Evolutionary conservation across 441 rosid species (phyloP).

Genomic region (Gossypium aridum): DNA sequence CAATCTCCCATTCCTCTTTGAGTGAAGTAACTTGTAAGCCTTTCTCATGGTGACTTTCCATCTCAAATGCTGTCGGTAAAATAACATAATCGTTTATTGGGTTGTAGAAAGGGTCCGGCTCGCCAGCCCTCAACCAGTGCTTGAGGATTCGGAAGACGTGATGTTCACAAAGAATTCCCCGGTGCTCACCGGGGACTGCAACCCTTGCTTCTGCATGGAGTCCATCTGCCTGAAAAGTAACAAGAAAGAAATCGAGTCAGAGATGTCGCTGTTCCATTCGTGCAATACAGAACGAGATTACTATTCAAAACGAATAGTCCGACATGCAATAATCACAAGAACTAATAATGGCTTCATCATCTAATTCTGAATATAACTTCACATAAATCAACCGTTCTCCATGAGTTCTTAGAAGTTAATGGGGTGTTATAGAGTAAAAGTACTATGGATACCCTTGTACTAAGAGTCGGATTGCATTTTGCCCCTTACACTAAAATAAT

Average conservation of each 20-base stretch:
- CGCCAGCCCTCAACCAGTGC: conserved; percentile 85
- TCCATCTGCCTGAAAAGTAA: conserved; percentile 69
- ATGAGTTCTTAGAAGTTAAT: too few relatives aligned
- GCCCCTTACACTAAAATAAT: too few relatives aligned
- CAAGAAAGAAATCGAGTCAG: not conserved
- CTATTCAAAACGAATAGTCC: not conserved
- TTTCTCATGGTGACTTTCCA: conserved; percentile 49
- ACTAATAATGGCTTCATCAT: not conserved
- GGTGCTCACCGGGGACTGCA: conserved; percentile 88
- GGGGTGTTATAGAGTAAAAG: too few relatives aligned
- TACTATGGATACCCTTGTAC: too few relatives aligned
- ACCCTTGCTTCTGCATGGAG: conserved; percentile 90
- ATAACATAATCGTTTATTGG: conserved; percentile 85
- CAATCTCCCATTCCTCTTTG: conserved; percentile 89
- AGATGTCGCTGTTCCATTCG: not conserved
- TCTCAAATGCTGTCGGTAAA: conserved; percentile 65
- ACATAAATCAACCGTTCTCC: too few relatives aligned
- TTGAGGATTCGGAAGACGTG: conserved; percentile 81
- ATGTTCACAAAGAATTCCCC: conserved; percentile 82
- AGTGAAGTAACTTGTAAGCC: conserved; percentile 64
- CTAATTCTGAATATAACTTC: too few relatives aligned
- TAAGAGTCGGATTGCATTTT: too few relatives aligned
- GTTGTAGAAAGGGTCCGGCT: conserved; percentile 79
- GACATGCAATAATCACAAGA: not conserved
- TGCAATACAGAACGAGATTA: not conserved